A percentile compares a stretch with the other conserved stretches of the same genome.
Evolutionary conservation across 2,329 filamentous ascomycete genomes (phyloP).

Genomic region (Aureobasidium sp.): DNA sequence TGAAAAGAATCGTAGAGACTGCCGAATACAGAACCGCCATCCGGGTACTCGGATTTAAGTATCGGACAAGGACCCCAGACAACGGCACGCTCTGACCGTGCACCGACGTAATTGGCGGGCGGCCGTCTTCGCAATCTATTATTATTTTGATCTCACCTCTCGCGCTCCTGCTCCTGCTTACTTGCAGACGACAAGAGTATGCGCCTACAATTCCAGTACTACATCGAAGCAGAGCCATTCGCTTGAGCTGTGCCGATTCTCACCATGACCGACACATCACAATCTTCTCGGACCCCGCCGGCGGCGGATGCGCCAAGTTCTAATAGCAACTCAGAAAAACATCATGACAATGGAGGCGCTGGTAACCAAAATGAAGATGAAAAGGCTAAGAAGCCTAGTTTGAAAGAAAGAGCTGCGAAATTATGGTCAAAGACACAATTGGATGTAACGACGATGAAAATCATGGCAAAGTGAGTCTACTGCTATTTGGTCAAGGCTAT

Average conservation of each 20-base stretch:
- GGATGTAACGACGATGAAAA: slow-evolving; percentile 25
- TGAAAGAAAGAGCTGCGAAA: slow-evolving; percentile 15
- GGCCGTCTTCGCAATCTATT: slow-evolving; percentile 6
- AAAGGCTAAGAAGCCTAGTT: slow-evolving; percentile 21
- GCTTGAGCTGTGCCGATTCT: slow-evolving; percentile 3
- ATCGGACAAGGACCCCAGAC: neutral
- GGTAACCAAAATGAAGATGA: neutral
- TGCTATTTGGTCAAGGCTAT: neutral
- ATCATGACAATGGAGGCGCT: neutral
- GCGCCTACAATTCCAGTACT: neutral
- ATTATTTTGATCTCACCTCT: neutral
- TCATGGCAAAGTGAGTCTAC: slow-evolving; percentile 26
- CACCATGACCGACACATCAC: neutral
- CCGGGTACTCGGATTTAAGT: neutral
- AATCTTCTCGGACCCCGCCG: neutral
- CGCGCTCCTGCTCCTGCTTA: neutral
- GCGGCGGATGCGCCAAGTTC: neutral
- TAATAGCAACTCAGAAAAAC: neutral
- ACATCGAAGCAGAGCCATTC: slow-evolving; percentile 4
- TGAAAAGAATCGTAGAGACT: neutral
- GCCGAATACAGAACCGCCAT: neutral
- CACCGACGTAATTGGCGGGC: neutral
- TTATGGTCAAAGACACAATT: slow-evolving; percentile 20
- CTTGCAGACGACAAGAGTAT: neutral
- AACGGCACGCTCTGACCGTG: neutral